phyloP scores from a whole-genome alignment of 2,329 filamentous ascomycete species.

The Hypoxylon sp. region DNA sequence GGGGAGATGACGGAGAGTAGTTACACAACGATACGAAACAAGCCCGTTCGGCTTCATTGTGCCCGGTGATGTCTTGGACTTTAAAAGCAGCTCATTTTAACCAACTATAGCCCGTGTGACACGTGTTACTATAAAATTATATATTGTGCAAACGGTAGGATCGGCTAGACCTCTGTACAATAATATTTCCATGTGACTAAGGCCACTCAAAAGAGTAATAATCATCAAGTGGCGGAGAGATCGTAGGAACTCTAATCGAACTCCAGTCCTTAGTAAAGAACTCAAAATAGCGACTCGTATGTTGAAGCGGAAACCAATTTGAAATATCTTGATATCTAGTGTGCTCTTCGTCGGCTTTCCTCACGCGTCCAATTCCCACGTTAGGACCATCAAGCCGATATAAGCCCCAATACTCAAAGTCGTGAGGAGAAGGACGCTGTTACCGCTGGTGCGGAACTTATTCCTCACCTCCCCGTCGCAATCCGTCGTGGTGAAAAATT shows the following conservation, averaged over 20 bases:
- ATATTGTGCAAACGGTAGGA: not conserved
- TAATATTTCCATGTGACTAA: not conserved
- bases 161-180: conserved; percentile 4
- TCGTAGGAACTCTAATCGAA: not conserved
- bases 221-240: not conserved
- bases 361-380: conserved; percentile 59
- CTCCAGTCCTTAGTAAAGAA: not conserved
- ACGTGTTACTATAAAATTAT: not conserved
- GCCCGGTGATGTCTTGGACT: conserved; percentile 15
- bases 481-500: conserved; percentile 81
- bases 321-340: not conserved
- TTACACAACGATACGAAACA: conserved; percentile 26
- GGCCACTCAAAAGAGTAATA: not conserved
- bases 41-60: conserved; percentile 10
- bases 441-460: conserved; percentile 74
- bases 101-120: not conserved
- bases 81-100: conserved; percentile 12
- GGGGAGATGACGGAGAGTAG: conserved; percentile 12
- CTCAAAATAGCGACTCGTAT: not conserved
- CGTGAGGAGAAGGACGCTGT: conserved; percentile 71
- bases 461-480: conserved; percentile 59
- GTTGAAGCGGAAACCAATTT: not conserved
- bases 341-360: not conserved
- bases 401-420: conserved; percentile 70
- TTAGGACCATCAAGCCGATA: conserved; percentile 67